Evolutionary conservation across 148 eudicot species (phyloP), one percentile per base, ranked within the genome.

Genomic region (Bassia scoparia): DNA sequence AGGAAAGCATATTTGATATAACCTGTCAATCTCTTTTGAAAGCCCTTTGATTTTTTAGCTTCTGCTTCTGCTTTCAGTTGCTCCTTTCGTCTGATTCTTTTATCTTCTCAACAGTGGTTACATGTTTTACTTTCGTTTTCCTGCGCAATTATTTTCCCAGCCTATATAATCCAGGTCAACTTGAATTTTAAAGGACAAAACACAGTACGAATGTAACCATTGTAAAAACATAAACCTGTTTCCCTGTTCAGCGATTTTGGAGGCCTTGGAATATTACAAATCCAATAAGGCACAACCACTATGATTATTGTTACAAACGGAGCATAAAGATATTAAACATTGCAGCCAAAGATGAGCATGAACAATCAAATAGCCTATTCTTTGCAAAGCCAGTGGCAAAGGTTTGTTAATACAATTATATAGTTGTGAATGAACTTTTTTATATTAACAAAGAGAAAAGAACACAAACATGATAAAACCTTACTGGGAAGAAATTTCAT

Each of bases 21-120:
- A n/a, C 98, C 91, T 83, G 83, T 94, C 96, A 59, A 94, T 91
- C 66, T 87, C 93, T 81, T 85, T 89, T n/a, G 97, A 85, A 35
- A 94, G 83, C 26, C 76, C 70, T 79, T 76, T 75, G 34, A 74
- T 72, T 86, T 89, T 77, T 82, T 82, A 30, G 86, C 82, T 77
- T 94, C 87, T 74, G 85, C 78, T 86, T 86, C 89, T 41, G 71
- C 82, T 82, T 62, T 94, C 76, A 80, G 67, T 65, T 65, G 76
- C 73, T 84, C 96, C 81, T 91, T 94, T 35, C 79, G 80, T 48
- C 96, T 91, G 46, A 81, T 80, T 73, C 97, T 86, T 72, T 82
- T 86, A 65, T 94, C 71, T 34, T 74, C 81, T 79, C 84, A 60
- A 90, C 98, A 75, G 84, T 79, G 6, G 98, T 94, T 53, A 94